These are phyloP conservation scores for Daldinia concentrica DNA, from an alignment of 495 filamentous ascomycete genomes.

Conservation along the genomic window DNA sequence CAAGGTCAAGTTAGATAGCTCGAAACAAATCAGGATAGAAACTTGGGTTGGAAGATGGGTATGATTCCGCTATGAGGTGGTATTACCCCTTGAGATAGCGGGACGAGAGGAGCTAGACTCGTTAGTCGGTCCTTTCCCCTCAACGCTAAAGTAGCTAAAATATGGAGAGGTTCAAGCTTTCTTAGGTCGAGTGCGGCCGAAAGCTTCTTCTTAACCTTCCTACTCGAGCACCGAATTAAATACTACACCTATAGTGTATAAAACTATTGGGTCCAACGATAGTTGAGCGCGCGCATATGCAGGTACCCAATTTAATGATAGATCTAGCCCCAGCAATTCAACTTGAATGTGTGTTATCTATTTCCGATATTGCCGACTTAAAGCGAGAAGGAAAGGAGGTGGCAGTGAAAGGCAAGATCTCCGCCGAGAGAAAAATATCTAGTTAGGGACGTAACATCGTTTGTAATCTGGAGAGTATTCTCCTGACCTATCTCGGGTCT, in stretches of 20 bases:
- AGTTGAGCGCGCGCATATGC: neutral
- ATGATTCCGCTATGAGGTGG: neutral
- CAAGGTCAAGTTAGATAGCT: neutral
- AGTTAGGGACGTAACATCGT: conserved; percentile 1
- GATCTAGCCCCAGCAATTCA: neutral
- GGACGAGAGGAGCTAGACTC: neutral
- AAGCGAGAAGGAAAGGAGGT: neutral
- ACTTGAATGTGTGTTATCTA: neutral
- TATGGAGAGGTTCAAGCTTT: conserved; percentile 1
- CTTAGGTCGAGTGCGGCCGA: neutral
- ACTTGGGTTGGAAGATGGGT: neutral
- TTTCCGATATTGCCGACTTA: neutral
- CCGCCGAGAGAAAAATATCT: neutral
- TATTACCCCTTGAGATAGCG: neutral
- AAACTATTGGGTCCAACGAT: neutral
- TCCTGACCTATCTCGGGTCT: neutral
- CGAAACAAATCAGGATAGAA: neutral
- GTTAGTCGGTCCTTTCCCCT: conserved; percentile 20
- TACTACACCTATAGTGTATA: neutral
- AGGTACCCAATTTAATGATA: neutral
- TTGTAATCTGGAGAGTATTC: neutral
- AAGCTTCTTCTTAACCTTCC: conserved; percentile 1
- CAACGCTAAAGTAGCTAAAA: conserved; percentile 5
- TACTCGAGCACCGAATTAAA: neutral
- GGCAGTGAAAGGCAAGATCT: neutral